Percentiles rank a stretch among this genome's conserved stretches.
phyloP scores from a whole-genome alignment of 306 rosid genomes.

The Erythrophleum fordii region DNA sequence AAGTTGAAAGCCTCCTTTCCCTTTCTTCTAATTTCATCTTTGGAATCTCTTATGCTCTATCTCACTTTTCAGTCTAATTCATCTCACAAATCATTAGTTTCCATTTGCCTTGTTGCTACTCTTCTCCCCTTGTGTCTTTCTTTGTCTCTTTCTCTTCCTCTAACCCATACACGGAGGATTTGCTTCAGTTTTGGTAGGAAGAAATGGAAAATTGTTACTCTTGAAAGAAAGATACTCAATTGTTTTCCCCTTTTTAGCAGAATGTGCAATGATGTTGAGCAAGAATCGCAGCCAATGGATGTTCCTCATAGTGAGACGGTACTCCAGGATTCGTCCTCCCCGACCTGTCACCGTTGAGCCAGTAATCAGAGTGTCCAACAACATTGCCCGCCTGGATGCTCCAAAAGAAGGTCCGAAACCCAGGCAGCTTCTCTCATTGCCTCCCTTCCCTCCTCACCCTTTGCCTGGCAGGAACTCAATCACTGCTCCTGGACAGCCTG shows the following conservation, averaged over 20 bases:
- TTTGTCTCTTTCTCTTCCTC: not conserved
- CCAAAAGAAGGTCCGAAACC: constrained; percentile 86
- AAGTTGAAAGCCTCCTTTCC: too few species aligned
- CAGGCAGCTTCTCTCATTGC: constrained; percentile 80
- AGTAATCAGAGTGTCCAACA: constrained; percentile 78
- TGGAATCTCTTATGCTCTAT: too few species aligned
- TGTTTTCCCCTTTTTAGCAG: not conserved
- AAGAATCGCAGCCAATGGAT: constrained; percentile 32
- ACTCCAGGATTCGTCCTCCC: constrained; percentile 70
- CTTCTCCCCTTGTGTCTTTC: not conserved
- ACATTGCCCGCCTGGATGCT: constrained; percentile 67
- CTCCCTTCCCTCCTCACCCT: constrained; percentile 72
- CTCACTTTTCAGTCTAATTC: too few species aligned
- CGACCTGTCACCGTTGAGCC: constrained; percentile 57
- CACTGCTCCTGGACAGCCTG: constrained; percentile 37
- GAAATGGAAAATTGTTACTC: not conserved
- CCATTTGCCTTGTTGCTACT: not conserved
- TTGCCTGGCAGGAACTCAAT: constrained; percentile 61
- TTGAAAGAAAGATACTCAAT: not conserved
- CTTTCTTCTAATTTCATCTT: too few species aligned
- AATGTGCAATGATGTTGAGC: constrained; percentile 37
- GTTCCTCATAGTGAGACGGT: constrained; percentile 38
- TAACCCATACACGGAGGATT: not conserved
- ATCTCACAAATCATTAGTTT: not conserved
- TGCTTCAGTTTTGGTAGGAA: not conserved